Conservation (phyloP, 352 stramenopile species). For the Globisporangium spinosum region DNA sequence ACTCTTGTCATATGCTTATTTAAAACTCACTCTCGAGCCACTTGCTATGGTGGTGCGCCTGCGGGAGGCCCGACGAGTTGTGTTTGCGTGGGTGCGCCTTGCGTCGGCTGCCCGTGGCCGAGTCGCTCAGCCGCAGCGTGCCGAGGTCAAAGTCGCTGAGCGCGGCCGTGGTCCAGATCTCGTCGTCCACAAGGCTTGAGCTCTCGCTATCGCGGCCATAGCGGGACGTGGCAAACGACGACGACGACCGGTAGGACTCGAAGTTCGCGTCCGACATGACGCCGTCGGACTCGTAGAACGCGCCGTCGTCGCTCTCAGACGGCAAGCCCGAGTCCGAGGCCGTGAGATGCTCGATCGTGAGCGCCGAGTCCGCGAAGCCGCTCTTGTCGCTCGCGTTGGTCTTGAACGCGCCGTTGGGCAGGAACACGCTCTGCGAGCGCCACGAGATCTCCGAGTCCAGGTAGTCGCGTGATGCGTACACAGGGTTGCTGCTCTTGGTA, state of each 20-base stretch:
- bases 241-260: background rate
- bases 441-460: constrained; percentile 10
- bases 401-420: constrained; percentile 17
- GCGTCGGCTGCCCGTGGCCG: background rate
- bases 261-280: constrained; percentile 5
- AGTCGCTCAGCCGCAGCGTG: constrained; percentile 15
- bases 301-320: constrained; percentile 6
- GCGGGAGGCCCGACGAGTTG: background rate
- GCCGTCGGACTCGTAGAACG: constrained; percentile 13
- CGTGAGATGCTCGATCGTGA: constrained; percentile 15
- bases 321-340: constrained; percentile 1
- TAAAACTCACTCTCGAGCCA: constrained; percentile 19
- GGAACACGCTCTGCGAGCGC: constrained; percentile 15
- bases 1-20: background rate
- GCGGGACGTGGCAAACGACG: constrained; percentile 6
- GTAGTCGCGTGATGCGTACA: background rate
- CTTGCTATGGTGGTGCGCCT: constrained; percentile 5
- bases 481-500: background rate
- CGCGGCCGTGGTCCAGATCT: constrained; percentile 16
- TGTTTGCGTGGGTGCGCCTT: background rate
- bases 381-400: constrained; percentile 14
- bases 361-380: constrained; percentile 13
- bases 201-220: constrained; percentile 8
- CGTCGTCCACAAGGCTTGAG: constrained; percentile 17
- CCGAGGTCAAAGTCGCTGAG: constrained; percentile 16